Base-by-base conservation (phyloP, 176 grass and related monocot genomes). In the Musa troglodytarum region DNA sequence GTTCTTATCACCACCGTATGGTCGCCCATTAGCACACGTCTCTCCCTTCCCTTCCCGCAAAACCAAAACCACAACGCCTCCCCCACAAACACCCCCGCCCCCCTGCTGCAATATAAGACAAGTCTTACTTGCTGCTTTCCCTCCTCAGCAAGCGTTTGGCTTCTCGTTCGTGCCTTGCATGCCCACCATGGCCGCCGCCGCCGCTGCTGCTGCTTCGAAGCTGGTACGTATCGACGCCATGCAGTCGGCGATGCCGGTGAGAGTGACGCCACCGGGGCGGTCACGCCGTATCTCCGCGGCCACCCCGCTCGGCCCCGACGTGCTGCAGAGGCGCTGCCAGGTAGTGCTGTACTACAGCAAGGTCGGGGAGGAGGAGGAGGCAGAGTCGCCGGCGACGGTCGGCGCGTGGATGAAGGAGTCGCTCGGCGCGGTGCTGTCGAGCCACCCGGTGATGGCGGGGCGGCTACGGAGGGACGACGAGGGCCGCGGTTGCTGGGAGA, bases 321-420 rank as follows among this genome's bases (percentile, higher is more conserved):
- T 76, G 3, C 73, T 92, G 51, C 89, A 96, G 71, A 88, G 79
- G 52, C 78, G 80, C 12, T 83, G 86, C 54, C 84, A 57, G 24
- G 82, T 76, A 20, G 83, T 96, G 63, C 80, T 96, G 53, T 92
- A 92, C 73, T 96, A 87, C 68, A 73, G 75, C 3, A 78, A 76
- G 24, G 10, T 50, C 6, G 11, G 50, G 50, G 10, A 1, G 53
- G 71, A 1, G 50, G 65, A 14, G 76, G 70, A 7, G 72, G 76
- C 86, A 8, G 88, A 77, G 72, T 76, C 69, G 28, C 72, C 79
- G 52, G 77, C 56, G 78, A 85, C 77, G 52, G 65, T 81, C 9
- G 77, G 72, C 17, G 55, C 90, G 23, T 82, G 76, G 92, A 79
- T 84, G 50, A 96, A 88, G 76, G 87, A 96, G 76, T 84, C 92